phyloP scores from a whole-genome alignment of 768 basidiomycete genomes.

The Piloderma croceum region DNA sequence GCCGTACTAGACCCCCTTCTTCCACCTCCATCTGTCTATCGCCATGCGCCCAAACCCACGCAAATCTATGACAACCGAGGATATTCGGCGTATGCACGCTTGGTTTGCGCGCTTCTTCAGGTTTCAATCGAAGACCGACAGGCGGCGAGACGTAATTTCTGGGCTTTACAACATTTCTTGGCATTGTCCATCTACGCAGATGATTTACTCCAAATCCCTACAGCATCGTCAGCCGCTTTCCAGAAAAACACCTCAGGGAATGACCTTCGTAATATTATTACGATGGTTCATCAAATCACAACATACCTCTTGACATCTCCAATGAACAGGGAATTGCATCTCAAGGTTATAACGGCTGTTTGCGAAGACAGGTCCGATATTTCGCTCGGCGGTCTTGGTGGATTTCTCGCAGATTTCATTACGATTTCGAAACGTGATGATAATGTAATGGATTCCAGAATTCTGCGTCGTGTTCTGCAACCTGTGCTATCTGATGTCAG shows the following conservation, averaged over 20 bases:
- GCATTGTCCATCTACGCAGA: constrained; percentile 56
- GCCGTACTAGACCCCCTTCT: constrained; percentile 56
- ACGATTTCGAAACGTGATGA: background rate
- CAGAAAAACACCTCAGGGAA: constrained; percentile 27
- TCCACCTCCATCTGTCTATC: constrained; percentile 34
- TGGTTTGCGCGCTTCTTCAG: constrained; percentile 49
- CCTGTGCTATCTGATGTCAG: constrained; percentile 55
- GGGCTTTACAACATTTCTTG: constrained; percentile 68
- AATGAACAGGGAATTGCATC: constrained; percentile 48
- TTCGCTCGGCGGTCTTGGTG: constrained; percentile 19
- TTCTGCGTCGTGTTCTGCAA: constrained; percentile 56
- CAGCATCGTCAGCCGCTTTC: constrained; percentile 46
- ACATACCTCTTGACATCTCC: constrained; percentile 58
- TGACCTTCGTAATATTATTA: constrained; percentile 36
- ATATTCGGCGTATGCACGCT: constrained; percentile 60
- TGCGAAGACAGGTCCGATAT: constrained; percentile 19
- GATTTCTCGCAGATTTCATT: constrained; percentile 28
- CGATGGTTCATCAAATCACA: constrained; percentile 45
- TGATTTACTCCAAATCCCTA: constrained; percentile 54
- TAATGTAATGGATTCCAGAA: constrained; percentile 48
- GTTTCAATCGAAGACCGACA: constrained; percentile 54
- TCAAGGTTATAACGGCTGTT: constrained; percentile 32
- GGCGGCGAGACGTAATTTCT: constrained; percentile 51
- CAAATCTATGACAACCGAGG: constrained; percentile 42
- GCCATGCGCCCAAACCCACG: constrained; percentile 4